Conservation (phyloP, 2,329 filamentous ascomycete genomes). For the Ophiostoma quercus region DNA sequence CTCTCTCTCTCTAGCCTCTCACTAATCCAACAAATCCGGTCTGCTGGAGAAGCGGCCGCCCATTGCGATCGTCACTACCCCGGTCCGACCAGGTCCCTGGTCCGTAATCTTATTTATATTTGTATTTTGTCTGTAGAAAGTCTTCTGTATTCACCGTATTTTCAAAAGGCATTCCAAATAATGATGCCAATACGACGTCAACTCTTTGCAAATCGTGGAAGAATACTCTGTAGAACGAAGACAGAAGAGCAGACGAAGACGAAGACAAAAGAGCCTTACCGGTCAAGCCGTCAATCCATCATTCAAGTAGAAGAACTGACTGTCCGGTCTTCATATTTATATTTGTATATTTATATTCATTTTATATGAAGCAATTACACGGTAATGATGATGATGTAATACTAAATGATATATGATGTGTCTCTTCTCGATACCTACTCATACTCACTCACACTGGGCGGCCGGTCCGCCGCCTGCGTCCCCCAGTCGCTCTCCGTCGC, state of each 20-base stretch:
- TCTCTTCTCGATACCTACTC: neutral
- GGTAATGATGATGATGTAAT: neutral
- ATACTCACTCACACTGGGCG: neutral
- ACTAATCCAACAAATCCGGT: neutral
- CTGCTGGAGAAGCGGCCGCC: neutral
- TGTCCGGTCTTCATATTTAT: too few relatives aligned
- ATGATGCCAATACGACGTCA: neutral
- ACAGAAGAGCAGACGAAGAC: neutral
- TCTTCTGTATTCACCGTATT: neutral
- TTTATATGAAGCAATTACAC: neutral
- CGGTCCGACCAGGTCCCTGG: neutral
- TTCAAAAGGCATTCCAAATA: neutral
- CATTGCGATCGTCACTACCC: slow-evolving; percentile 6
- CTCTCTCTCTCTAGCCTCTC: too few relatives aligned
- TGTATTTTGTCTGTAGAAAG: neutral
- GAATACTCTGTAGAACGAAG: neutral
- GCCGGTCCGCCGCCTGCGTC: neutral
- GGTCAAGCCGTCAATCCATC: neutral
- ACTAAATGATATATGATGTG: neutral
- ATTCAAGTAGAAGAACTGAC: neutral
- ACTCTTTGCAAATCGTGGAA: too few relatives aligned
- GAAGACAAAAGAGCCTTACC: neutral
- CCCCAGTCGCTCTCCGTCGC: slow-evolving; percentile 47
- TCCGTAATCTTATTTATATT: neutral
- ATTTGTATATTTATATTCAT: neutral